These are phyloP conservation scores for Globisporangium orthogonon DNA, from an alignment of 352 stramenopile genomes.

Conservation along the genomic window DNA sequence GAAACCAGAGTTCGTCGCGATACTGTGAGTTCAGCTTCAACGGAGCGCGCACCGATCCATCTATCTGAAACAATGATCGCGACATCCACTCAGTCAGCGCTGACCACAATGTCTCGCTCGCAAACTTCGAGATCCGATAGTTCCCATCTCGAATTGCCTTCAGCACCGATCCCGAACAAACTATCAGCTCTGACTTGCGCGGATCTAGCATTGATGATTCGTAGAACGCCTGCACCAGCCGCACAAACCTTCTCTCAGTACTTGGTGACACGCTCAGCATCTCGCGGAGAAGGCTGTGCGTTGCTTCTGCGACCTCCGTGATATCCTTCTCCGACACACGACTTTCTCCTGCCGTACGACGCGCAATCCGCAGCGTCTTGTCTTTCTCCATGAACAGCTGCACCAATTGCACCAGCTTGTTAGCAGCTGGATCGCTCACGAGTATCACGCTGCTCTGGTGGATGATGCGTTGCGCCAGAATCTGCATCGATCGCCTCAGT, in stretches of 20 bases:
- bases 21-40: not conserved
- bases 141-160: constrained; percentile 21
- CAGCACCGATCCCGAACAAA: constrained; percentile 17
- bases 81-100: constrained; percentile 15
- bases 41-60: not conserved
- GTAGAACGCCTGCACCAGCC: constrained; percentile 27
- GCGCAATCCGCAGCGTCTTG: constrained; percentile 13
- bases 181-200: constrained; percentile 13
- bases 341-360: constrained; percentile 2
- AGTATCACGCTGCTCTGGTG: constrained; percentile 26
- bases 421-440: constrained; percentile 22
- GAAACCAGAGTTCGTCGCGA: constrained; percentile 5
- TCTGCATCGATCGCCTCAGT: constrained; percentile 26
- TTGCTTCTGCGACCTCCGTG: constrained; percentile 21
- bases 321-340: constrained; percentile 18
- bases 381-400: constrained; percentile 35
- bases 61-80: constrained; percentile 1
- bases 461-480: constrained; percentile 26
- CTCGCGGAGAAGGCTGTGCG: constrained; percentile 25
- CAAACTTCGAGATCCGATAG: constrained; percentile 19
- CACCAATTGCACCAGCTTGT: constrained; percentile 30
- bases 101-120: constrained; percentile 30
- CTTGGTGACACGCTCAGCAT: constrained; percentile 21
- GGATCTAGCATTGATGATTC: constrained; percentile 16
- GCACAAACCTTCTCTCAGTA: constrained; percentile 29